phyloP scores from a whole-genome alignment of 2,329 filamentous ascomycete species.

The Penicillium sp. region DNA sequence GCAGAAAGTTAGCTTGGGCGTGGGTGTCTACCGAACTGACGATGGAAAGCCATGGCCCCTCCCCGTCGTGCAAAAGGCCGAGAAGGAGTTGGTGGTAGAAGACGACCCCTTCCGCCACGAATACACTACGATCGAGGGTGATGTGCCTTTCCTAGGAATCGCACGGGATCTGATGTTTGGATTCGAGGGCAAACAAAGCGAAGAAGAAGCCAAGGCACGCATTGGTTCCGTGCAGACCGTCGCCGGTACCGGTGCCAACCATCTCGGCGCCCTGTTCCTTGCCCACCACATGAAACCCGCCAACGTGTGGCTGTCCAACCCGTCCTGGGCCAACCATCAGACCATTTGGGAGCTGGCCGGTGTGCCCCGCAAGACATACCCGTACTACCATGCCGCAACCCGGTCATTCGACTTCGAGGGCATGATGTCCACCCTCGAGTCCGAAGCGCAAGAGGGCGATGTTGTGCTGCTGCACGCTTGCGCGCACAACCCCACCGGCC shows the following conservation, averaged over 20 bases:
- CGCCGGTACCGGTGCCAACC: constrained; percentile 91
- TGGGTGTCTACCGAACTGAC: constrained; percentile 88
- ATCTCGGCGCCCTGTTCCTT: constrained; percentile 88
- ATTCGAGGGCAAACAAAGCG: constrained; percentile 54
- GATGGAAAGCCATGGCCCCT: constrained; percentile 95
- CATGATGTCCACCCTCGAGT: constrained; percentile 81
- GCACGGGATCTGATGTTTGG: constrained; percentile 81
- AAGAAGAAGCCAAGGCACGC: constrained; percentile 39
- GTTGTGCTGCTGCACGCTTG: constrained; percentile 90
- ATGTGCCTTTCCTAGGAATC: constrained; percentile 76
- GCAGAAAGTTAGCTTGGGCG: constrained; percentile 84
- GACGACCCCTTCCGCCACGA: constrained; percentile 93
- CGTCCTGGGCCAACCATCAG: constrained; percentile 97
- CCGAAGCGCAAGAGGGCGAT: constrained; percentile 74
- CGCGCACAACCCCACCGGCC: constrained; percentile 95
- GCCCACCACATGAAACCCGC: constrained; percentile 74
- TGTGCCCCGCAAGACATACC: constrained; percentile 76
- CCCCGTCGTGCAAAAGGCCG: constrained; percentile 86
- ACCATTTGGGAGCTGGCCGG: constrained; percentile 80
- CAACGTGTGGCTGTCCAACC: constrained; percentile 84
- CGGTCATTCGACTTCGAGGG: constrained; percentile 45
- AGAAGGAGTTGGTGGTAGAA: constrained; percentile 67
- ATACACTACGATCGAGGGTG: constrained; percentile 91
- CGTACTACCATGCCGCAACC: constrained; percentile 75
- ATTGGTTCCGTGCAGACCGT: constrained; percentile 83